These are phyloP conservation scores for Lagerstroemia speciosa DNA, from an alignment of 345 rosid genomes.

Conservation along the genomic window DNA sequence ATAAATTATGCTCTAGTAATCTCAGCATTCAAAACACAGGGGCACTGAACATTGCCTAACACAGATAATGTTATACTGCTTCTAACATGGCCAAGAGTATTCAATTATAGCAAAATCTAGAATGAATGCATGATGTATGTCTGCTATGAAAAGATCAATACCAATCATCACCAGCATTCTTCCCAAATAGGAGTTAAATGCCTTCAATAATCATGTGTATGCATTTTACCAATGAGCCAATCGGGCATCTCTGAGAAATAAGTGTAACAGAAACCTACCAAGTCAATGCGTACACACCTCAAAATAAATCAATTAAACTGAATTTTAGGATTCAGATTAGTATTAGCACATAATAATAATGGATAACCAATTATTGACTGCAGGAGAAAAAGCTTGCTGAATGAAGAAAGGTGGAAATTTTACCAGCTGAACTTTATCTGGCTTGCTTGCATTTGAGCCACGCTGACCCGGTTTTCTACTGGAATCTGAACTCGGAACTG, in stretches of 20 bases:
- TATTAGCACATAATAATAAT: neutral
- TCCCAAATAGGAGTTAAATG: neutral
- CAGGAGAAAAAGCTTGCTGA: neutral
- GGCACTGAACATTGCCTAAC: neutral
- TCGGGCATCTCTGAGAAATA: too few species aligned
- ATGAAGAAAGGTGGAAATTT: neutral
- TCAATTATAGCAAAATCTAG: neutral
- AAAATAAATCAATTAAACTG: neutral
- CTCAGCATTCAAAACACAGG: neutral
- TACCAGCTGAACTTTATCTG: constrained; percentile 94
- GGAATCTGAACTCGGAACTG: constrained; percentile 44
- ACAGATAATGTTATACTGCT: neutral
- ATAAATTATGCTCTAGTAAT: neutral
- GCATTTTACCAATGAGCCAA: too few species aligned
- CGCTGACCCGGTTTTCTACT: constrained; percentile 31
- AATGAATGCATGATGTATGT: neutral
- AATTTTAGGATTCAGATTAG: neutral
- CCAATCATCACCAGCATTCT: neutral
- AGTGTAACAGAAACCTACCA: neutral
- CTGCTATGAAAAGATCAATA: neutral
- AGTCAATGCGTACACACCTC: neutral
- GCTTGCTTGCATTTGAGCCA: constrained; percentile 48
- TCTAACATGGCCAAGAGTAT: neutral
- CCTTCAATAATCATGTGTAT: neutral
- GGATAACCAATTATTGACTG: neutral